These are phyloP conservation scores for Arachis monticola DNA, from an alignment of 331 rosid species.

Conservation along the genomic window DNA sequence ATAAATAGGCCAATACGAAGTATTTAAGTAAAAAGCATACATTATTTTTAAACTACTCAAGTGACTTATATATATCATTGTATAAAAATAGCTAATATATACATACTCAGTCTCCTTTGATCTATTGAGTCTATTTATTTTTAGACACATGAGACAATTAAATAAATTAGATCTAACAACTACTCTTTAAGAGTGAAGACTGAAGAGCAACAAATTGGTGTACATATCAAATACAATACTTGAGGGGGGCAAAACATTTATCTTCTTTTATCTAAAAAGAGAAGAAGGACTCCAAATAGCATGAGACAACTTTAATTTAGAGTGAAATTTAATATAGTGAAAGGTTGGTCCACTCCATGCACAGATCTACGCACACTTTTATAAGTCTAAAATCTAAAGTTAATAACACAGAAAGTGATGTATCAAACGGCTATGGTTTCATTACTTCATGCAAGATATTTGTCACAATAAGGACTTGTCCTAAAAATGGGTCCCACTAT, in stretches of 20 bases:
- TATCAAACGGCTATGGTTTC: slow-evolving; percentile 42
- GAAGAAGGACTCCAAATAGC: slow-evolving; percentile 39
- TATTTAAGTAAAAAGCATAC: no score
- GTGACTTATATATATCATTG: no score
- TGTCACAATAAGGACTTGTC: slow-evolving; percentile 39
- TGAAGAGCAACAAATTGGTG: neutral
- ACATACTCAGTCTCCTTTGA: no score
- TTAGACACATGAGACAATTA: no score
- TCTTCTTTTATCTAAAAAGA: neutral
- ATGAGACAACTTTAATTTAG: slow-evolving; percentile 36
- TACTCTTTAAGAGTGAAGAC: no score
- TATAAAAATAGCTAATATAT: no score
- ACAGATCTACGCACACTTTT: neutral
- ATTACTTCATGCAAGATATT: slow-evolving; percentile 33
- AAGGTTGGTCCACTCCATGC: slow-evolving; percentile 48
- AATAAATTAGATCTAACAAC: no score
- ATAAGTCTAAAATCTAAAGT: neutral
- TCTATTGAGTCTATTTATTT: no score
- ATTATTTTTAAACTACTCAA: no score
- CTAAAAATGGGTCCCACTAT: slow-evolving; percentile 34
- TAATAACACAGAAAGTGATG: slow-evolving; percentile 50
- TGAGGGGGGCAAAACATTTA: neutral
- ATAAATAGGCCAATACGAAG: no score
- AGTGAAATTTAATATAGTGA: slow-evolving; percentile 15
- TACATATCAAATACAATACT: no score